Base-by-base conservation (phyloP, 176 grass and related monocot species). In the Carex scoparia region DNA sequence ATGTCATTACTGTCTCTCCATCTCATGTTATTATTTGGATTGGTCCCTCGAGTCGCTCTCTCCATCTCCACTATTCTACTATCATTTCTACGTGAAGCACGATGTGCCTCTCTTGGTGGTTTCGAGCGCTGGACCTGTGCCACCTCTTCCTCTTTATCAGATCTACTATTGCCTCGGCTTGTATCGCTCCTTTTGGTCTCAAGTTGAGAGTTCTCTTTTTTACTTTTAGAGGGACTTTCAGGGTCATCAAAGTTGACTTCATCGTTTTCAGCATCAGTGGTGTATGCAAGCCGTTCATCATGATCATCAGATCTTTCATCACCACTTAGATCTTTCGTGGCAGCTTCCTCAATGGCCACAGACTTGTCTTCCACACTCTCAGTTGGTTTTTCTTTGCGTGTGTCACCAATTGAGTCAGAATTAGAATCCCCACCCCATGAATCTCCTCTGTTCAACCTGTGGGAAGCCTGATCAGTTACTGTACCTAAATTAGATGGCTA, bases 221-320 rank as follows among this genome's bases (percentile, higher is more conserved):
- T 23, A 53, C 38, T 69, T 42, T 67, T 67, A 33, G 61, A 82
- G 18, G 38, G 79, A 65, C 57, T 82, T 80, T 87, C 93, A 78
- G 84, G 88, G 87, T 91, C 95, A 68, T 93, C 89, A 85, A 88
- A 93, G 44, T 79, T 89, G 84, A 86, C 85, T 68, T 93, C 93
- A 33, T 92, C 94, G 70, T 84, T 88, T 84, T 90, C 92, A 53
- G 51, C 64, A 82, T 93, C 95, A 86, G 83, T 87, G 86, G 89
- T 93, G 85, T 94, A 84, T 73, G 88, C 83, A 23, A 92, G 64
- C 74, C 62, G 88, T 59, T 90, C 91, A 56, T 87, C 90, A 54
- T 82, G 74, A 49, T 86, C 88, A 86, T 85, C 87, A 85, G 61
- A 87, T 53, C 81, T 88, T 75, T 91, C 88, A 86, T 94, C 95